phyloP scores from a whole-genome alignment of 345 rosid genomes.

The Citrus hindsii region DNA sequence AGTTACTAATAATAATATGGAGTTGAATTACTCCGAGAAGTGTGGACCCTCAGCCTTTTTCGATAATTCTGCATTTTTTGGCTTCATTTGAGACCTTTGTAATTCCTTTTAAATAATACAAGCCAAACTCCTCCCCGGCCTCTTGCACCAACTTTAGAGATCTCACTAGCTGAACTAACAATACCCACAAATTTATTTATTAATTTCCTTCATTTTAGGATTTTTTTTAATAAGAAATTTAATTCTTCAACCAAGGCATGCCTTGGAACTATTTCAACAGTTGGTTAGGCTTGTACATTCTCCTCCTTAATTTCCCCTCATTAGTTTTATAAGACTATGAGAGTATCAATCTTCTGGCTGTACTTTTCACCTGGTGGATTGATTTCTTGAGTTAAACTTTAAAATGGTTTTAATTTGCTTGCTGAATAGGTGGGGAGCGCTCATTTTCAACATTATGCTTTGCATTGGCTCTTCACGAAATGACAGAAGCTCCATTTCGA shows the following conservation, averaged over 20 bases:
- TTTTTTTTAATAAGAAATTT: neutral
- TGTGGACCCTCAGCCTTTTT: neutral
- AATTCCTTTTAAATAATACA: too few species aligned
- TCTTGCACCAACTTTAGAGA: neutral
- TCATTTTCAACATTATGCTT: slow-evolving; percentile 96
- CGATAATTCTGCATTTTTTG: neutral
- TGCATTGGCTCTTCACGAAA: slow-evolving; percentile 85
- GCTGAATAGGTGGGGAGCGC: slow-evolving; percentile 82
- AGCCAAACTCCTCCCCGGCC: neutral
- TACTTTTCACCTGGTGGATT: neutral
- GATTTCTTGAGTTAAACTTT: neutral
- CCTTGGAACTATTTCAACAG: neutral
- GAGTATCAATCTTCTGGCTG: too few species aligned
- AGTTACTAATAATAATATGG: neutral
- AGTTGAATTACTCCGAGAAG: neutral
- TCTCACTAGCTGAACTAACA: neutral
- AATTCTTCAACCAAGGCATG: neutral
- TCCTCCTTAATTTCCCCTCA: neutral
- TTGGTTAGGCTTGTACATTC: neutral
- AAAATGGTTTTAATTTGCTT: slow-evolving; percentile 8
- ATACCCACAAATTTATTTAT: neutral
- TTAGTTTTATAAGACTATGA: neutral
- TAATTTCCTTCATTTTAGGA: neutral
- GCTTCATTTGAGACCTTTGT: neutral
- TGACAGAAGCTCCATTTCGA: slow-evolving; percentile 94